A percentile compares a stretch with the other conserved stretches of the same genome.
These are phyloP conservation scores for Emydomyces testavorans DNA, from an alignment of 2,329 filamentous ascomycete species.

Conservation along the genomic window DNA sequence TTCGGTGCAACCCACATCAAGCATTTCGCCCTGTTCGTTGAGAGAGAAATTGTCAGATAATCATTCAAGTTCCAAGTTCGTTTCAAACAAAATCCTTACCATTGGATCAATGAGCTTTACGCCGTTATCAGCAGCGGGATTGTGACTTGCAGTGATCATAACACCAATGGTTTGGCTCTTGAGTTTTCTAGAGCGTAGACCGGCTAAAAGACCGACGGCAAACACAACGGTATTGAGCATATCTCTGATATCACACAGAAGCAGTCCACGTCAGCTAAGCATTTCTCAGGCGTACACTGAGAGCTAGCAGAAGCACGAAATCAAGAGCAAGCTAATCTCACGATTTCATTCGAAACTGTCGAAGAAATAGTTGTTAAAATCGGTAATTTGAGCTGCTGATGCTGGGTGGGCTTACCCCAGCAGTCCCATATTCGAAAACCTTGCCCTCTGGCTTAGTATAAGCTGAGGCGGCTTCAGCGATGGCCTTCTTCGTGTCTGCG, in stretches of 20 bases:
- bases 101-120: constrained; percentile 94
- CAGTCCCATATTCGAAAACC: constrained; percentile 50
- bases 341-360: constrained; percentile 59
- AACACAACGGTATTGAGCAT: constrained; percentile 87
- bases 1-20: constrained; percentile 51
- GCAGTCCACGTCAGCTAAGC: constrained; percentile 23
- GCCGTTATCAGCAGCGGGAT: constrained; percentile 78
- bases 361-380: constrained; percentile 10
- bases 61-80: background rate
- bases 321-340: constrained; percentile 32
- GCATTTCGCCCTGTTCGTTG: constrained; percentile 66
- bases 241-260: constrained; percentile 40
- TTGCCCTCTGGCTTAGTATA: constrained; percentile 41
- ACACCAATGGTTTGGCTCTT: constrained; percentile 86
- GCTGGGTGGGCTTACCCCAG: constrained; percentile 42
- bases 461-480: constrained; percentile 38
- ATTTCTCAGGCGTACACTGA: constrained; percentile 19
- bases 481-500: constrained; percentile 33
- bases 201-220: constrained; percentile 78
- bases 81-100: constrained; percentile 33
- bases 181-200: constrained; percentile 79
- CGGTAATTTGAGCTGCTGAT: constrained; percentile 2
- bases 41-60: constrained; percentile 16
- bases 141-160: constrained; percentile 93
- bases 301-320: constrained; percentile 15